Base-by-base conservation (phyloP, 1,139 yeast species). In the Kodamaea fungicola region DNA sequence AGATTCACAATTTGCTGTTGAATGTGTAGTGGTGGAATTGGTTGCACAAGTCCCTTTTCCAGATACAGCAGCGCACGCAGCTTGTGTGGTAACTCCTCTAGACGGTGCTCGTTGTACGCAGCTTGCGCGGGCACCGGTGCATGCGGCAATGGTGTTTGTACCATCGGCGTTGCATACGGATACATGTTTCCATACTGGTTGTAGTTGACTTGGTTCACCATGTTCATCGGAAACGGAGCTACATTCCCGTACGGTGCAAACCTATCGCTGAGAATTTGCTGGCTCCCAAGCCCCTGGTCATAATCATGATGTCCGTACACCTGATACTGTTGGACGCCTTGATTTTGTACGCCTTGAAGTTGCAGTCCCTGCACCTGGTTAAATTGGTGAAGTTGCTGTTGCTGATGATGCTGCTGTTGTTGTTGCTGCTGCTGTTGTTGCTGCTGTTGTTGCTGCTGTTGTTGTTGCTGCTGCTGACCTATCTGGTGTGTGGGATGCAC, bases 1-100 rank as follows among this genome's bases (percentile, higher is more conserved):
- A 34, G 34, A 38, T 58, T 55, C 28, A 59, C 64, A 21, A 66
- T 44, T 43, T 68, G 73, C 39, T 71, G 76, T 46, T 69, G 76
- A 26, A 67, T 62, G 42, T 69, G 75, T 23, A 70, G 55, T 2
- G 76, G 75, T 1, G 76, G 75, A 12, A 70, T 70, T 0, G 74
- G 75, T 7, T 69, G 57, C 37, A 67, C 67, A 26, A 63, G 51
- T 6, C 62, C 62, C 37, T 50, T 50, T 12, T 54, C 57, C 37
- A 42, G 22, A 41, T 43, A 36, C 34, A 33, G 45, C 35, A 33
- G 42, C 8, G 34, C 45, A 33, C 36, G 42, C 30, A 33, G 33
- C 37, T 29, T 41, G 35, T 28, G 36, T 9, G 12, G 25, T 22
- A 25, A 37, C 27, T 19, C 21, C n/a, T 30, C 30, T 22, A 31